Base-by-base conservation (phyloP, 805 yeast species). In the Priceomyces melissophilus region DNA sequence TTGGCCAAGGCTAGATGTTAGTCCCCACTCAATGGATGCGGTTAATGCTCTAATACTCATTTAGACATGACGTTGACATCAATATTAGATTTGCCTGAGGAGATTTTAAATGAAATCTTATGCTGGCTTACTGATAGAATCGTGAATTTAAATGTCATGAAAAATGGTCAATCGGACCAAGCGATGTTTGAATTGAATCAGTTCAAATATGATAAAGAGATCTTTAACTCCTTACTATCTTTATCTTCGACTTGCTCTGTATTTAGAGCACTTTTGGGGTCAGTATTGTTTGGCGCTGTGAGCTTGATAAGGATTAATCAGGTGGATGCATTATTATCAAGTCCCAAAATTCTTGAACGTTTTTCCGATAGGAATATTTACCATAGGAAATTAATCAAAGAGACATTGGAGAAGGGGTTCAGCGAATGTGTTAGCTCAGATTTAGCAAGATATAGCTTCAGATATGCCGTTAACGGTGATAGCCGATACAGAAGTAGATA, bases 281-380 rank as follows among this genome's bases (percentile, higher is more conserved):
- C 51, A 6, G 16, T 38, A 2, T 14, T 61, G 13, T 62, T 59
- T 38, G 35, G 35, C 6, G 43, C 45, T 12, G 12, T 55, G 4
- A 63, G 68, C 39, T 43, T 63, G 32, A 48, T 61, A 5, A 39
- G 69, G 16, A 31, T 40, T 15, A 61, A 59, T 39, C 60, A 56
- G 38, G 41, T 56, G 2, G 69, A 63, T 44, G 53, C 58, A 3
- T 39, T 60, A 6, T 40, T 63, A 32, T 46, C 52, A 1, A 42
- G 42, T 31, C 63, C 65, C 15, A 46, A 43, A 29, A 25, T 44
- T 3, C 48, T 49, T 45, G 52, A 53, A 30, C 30, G 38, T 11
- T 60, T 46, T 42, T 57, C 61, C 30, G 52, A 53, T 31, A 41
- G 37, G 25, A 46, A 42, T 35, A 38, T 28, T 8, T 48, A 47